A percentile compares a stretch with the other conserved stretches of the same genome.
Evolutionary conservation across 257 asterid species (phyloP).

Genomic region (Fraxinus quadrangulata): DNA sequence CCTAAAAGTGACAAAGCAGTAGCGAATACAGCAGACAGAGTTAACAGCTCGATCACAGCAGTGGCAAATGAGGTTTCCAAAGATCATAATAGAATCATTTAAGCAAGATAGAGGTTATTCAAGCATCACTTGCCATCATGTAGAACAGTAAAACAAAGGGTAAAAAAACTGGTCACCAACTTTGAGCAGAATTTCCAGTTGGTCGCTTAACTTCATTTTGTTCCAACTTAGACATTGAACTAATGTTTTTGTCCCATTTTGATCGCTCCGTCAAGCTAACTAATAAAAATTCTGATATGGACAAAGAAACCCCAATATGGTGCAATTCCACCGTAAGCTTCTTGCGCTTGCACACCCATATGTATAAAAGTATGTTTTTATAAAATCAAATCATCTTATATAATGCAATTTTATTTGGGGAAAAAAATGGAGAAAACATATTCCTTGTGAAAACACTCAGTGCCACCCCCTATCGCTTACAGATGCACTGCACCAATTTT

Average conservation of each 20-base stretch:
- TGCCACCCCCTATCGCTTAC: neutral
- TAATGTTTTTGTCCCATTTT: neutral
- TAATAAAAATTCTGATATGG: neutral
- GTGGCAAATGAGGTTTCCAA: neutral
- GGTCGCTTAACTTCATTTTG: neutral
- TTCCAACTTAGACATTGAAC: neutral
- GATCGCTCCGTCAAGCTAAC: neutral
- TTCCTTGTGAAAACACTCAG: neutral
- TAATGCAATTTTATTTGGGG: neutral
- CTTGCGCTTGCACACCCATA: neutral
- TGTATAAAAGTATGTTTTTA: neutral
- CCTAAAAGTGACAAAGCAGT: neutral
- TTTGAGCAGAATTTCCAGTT: neutral
- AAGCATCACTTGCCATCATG: neutral
- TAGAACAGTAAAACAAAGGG: neutral
- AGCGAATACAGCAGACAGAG: neutral
- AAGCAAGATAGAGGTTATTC: neutral
- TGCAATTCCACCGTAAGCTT: neutral
- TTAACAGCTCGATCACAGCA: neutral
- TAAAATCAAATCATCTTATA: neutral
- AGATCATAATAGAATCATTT: neutral
- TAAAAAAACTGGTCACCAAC: neutral
- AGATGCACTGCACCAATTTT: neutral
- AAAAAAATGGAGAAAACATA: neutral
- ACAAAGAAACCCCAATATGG: neutral